Evolutionary conservation across 225 moss, liverwort and hornwort genomes (phyloP).

Genomic region (Climacium dendroides): DNA sequence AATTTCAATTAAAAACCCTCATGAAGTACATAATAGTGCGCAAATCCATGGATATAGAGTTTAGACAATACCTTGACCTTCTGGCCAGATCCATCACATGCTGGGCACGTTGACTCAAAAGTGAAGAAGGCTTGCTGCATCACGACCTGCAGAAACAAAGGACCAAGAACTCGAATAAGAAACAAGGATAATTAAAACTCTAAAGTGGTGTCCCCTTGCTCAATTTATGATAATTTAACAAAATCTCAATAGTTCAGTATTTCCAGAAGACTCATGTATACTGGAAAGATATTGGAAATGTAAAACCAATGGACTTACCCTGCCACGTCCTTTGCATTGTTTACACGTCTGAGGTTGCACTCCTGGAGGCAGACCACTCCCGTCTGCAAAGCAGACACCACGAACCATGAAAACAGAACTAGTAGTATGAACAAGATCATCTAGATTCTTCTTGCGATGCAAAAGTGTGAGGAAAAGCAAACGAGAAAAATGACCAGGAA

Average conservation of each 20-base stretch:
- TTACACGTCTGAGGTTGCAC: slow-evolving; percentile 51
- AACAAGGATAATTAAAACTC: background rate
- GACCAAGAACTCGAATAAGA: background rate
- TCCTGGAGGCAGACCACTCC: slow-evolving; percentile 73
- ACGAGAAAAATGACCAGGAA: background rate
- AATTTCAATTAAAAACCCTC: background rate
- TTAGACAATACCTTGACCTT: slow-evolving; percentile 42
- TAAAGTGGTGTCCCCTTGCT: background rate
- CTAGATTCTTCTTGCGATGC: background rate
- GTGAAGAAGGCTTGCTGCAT: slow-evolving; percentile 53
- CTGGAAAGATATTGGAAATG: background rate
- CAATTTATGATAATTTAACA: background rate
- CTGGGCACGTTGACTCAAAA: slow-evolving; percentile 53
- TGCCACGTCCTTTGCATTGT: slow-evolving; percentile 68
- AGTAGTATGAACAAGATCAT: background rate
- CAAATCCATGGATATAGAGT: background rate
- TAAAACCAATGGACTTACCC: slow-evolving; percentile 13
- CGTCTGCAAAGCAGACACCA: slow-evolving; percentile 27
- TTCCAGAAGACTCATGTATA: background rate
- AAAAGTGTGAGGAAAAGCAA: background rate
- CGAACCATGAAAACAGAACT: background rate
- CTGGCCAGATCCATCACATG: slow-evolving; percentile 64
- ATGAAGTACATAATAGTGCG: background rate
- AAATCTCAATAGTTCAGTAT: background rate
- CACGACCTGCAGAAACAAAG: slow-evolving; percentile 28